Evolutionary conservation across 1,284 basidiomycete genomes (phyloP).

Genomic region (Rhodofomes roseus): DNA sequence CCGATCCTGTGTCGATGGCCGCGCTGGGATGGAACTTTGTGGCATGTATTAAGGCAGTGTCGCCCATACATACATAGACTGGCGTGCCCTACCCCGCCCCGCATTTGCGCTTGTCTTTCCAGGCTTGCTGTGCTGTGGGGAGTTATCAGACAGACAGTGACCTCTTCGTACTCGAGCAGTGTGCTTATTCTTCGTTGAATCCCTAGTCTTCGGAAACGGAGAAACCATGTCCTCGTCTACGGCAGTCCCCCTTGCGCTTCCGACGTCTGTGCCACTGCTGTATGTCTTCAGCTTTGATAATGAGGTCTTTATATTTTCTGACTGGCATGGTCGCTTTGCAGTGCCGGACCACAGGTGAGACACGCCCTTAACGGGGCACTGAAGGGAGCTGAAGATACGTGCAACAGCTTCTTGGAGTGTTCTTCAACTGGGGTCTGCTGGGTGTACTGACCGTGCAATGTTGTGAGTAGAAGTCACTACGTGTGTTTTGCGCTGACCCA

Average conservation of each 20-base stretch:
- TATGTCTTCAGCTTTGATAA: background rate
- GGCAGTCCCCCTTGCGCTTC: background rate
- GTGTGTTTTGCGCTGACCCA: background rate
- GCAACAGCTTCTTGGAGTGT: constrained; percentile 8
- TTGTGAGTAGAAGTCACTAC: background rate
- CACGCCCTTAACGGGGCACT: background rate
- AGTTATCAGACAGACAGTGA: no score
- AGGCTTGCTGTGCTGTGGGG: no score
- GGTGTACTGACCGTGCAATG: constrained; percentile 7
- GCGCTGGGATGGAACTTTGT: no score
- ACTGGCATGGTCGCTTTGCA: background rate
- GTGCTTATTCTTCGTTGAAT: no score
- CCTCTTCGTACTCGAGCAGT: no score
- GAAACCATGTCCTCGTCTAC: background rate
- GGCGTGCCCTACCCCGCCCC: no score
- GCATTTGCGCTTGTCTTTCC: no score
- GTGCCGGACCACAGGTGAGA: background rate
- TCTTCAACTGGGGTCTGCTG: constrained; percentile 13
- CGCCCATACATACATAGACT: no score
- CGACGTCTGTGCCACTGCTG: background rate
- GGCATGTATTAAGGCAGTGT: no score
- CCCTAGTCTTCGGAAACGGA: background rate
- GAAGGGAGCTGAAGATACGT: background rate
- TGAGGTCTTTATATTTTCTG: no score
- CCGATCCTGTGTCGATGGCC: no score